Evolutionary conservation across 1,139 yeast genomes (phyloP).

Genomic region (Taphrina flavorubra): DNA sequence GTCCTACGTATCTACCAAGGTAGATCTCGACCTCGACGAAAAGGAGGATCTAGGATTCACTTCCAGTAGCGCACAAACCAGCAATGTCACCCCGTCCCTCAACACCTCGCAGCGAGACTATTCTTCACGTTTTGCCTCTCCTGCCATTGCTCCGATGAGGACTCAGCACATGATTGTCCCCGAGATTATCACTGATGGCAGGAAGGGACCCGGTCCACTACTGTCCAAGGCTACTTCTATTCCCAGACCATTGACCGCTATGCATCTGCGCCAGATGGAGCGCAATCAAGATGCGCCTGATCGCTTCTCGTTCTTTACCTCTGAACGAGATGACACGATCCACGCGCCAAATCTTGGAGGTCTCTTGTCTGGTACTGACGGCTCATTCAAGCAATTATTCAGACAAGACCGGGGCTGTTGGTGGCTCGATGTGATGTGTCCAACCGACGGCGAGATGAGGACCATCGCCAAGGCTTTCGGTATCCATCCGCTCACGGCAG

Average conservation of each 20-base stretch:
- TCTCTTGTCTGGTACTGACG: slow-evolving; percentile 60
- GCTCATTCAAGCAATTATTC: slow-evolving; percentile 69
- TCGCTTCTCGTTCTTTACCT: slow-evolving; percentile 80
- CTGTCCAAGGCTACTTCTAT: slow-evolving; percentile 30
- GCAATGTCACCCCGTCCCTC: slow-evolving; percentile 14
- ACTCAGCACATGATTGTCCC: slow-evolving; percentile 38
- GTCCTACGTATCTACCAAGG: slow-evolving; percentile 21
- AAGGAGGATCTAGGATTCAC: slow-evolving; percentile 11
- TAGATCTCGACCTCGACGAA: slow-evolving; percentile 12
- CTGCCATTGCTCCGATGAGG: slow-evolving; percentile 39
- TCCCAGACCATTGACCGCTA: slow-evolving; percentile 33
- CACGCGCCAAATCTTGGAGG: slow-evolving; percentile 88
- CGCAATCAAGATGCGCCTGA: slow-evolving; percentile 57
- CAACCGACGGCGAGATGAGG: slow-evolving; percentile 72
- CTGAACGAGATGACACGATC: slow-evolving; percentile 81
- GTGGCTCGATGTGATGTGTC: slow-evolving; percentile 77
- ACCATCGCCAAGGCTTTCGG: slow-evolving; percentile 72
- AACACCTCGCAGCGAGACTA: slow-evolving; percentile 11
- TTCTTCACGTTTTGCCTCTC: slow-evolving; percentile 25
- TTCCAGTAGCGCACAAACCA: slow-evolving; percentile 37
- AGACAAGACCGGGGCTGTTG: slow-evolving; percentile 63
- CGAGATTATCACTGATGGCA: slow-evolving; percentile 20
- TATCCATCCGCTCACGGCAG: slow-evolving; percentile 79
- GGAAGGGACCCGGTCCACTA: slow-evolving; percentile 12
- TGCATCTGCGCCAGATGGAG: slow-evolving; percentile 37